These are phyloP conservation scores for Pichia kluyveri DNA, from an alignment of 805 yeast species.

Conservation along the genomic window DNA sequence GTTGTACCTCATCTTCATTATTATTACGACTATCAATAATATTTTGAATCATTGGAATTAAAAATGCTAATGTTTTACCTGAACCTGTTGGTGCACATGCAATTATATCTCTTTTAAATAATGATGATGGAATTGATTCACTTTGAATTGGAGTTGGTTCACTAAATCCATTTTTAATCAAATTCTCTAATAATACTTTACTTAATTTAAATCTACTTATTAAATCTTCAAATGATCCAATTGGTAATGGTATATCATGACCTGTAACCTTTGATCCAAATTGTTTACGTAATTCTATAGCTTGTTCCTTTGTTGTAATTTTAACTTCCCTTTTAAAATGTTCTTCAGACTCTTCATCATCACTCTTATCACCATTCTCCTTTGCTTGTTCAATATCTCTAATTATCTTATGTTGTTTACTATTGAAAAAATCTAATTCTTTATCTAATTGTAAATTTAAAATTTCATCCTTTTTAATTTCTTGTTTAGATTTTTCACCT, in stretches of 20 bases:
- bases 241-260: conserved; percentile 80
- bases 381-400: conserved; percentile 19
- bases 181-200: conserved; percentile 46
- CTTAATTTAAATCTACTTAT: conserved; percentile 59
- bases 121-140: conserved; percentile 73
- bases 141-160: conserved; percentile 92
- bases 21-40: conserved; percentile 36
- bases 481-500: conserved; percentile 10
- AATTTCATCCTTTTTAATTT: conserved; percentile 29
- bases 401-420: conserved; percentile 31
- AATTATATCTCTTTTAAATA: conserved; percentile 65
- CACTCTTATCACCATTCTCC: conserved; percentile 21
- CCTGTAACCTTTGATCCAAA: conserved; percentile 70
- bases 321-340: conserved; percentile 13
- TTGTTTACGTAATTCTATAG: conserved; percentile 47
- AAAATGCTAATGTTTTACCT: conserved; percentile 89
- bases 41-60: conserved; percentile 69
- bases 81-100: conserved; percentile 99
- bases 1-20: conserved; percentile 33
- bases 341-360: conserved; percentile 20
- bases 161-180: conserved; percentile 60
- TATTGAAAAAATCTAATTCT: conserved; percentile 79
- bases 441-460: conserved; percentile 33
- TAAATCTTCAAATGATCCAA: conserved; percentile 82
- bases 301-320: conserved; percentile 50